These are phyloP conservation scores for Aspergillus cavernicola DNA, from an alignment of 495 filamentous ascomycete genomes.

Conservation along the genomic window DNA sequence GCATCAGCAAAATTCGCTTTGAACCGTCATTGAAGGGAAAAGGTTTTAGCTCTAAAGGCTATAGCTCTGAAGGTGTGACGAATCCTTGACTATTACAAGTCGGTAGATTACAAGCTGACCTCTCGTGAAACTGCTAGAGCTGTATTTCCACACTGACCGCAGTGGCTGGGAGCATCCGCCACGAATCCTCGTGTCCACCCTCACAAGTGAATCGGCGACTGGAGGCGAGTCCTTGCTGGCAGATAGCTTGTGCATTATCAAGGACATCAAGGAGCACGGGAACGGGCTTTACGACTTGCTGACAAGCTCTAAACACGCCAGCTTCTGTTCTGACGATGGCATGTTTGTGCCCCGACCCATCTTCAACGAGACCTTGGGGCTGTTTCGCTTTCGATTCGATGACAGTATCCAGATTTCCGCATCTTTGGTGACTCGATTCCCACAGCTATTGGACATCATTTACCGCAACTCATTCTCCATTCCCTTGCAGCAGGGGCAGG, in stretches of 20 bases:
- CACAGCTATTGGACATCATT: background rate
- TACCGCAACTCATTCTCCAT: slow-evolving; percentile 11
- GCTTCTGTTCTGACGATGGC: slow-evolving; percentile 11
- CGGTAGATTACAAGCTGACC: background rate
- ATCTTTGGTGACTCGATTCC: slow-evolving; percentile 6
- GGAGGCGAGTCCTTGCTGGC: slow-evolving; percentile 9
- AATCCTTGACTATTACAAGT: background rate
- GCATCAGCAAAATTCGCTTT: slow-evolving; percentile 9
- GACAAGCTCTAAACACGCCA: slow-evolving; percentile 2
- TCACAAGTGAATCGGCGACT: slow-evolving; percentile 5
- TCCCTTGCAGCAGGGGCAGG: slow-evolving; percentile 8
- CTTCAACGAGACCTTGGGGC: slow-evolving; percentile 1
- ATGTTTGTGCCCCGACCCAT: slow-evolving; percentile 11
- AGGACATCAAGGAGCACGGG: slow-evolving; percentile 2
- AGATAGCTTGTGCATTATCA: background rate
- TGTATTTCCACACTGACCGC: slow-evolving; percentile 12
- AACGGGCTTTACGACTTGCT: slow-evolving; percentile 5
- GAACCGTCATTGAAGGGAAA: background rate
- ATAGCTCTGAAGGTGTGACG: slow-evolving; percentile 9
- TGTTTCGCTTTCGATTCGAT: slow-evolving; percentile 16
- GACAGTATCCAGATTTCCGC: slow-evolving; percentile 13
- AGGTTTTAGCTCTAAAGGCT: slow-evolving; percentile 10
- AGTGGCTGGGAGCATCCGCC: slow-evolving; percentile 11
- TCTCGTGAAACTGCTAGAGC: background rate
- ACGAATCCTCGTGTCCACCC: slow-evolving; percentile 5